A percentile compares a stretch with the other conserved stretches of the same genome.
Conservation (phyloP, 352 stramenopile species). For the Globisporangium ultimum region DNA sequence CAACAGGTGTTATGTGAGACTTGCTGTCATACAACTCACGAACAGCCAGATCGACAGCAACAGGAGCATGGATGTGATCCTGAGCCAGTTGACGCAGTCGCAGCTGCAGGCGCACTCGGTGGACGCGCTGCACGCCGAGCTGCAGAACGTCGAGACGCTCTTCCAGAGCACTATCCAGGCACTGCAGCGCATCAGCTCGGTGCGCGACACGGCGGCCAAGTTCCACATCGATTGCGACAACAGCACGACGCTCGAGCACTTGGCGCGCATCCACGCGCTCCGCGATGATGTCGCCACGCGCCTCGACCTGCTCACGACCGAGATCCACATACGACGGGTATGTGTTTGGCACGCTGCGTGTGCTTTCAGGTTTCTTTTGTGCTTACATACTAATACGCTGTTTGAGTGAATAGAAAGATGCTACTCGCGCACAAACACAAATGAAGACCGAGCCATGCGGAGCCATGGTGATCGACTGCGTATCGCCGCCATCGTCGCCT, state of each 20-base stretch:
- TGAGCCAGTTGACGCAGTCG: slow-evolving; percentile 8
- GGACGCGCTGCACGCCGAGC: slow-evolving; percentile 8
- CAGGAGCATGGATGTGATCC: slow-evolving; percentile 8
- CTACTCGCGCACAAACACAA: background rate
- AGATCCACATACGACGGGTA: slow-evolving; percentile 4
- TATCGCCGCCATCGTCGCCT: slow-evolving; percentile 2
- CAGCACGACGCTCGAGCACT: slow-evolving; percentile 5
- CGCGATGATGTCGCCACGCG: slow-evolving; percentile 7
- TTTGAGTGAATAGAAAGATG: slow-evolving; percentile 2
- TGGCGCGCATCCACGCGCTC: slow-evolving; percentile 11
- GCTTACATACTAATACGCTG: background rate
- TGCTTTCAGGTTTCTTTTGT: background rate
- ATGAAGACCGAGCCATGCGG: background rate
- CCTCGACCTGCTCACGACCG: slow-evolving; percentile 4
- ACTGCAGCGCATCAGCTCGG: slow-evolving; percentile 14
- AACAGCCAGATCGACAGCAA: background rate
- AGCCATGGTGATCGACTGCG: slow-evolving; percentile 1
- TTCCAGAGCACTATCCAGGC: slow-evolving; percentile 4
- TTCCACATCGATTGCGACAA: slow-evolving; percentile 11
- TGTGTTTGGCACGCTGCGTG: background rate
- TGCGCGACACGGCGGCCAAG: slow-evolving; percentile 10
- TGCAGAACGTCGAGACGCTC: slow-evolving; percentile 5
- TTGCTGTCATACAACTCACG: background rate
- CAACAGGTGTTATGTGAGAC: slow-evolving; percentile 1
- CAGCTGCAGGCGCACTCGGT: slow-evolving; percentile 7